Base-by-base conservation (phyloP, 2,329 filamentous ascomycete genomes). In the Colletotrichum sp. region DNA sequence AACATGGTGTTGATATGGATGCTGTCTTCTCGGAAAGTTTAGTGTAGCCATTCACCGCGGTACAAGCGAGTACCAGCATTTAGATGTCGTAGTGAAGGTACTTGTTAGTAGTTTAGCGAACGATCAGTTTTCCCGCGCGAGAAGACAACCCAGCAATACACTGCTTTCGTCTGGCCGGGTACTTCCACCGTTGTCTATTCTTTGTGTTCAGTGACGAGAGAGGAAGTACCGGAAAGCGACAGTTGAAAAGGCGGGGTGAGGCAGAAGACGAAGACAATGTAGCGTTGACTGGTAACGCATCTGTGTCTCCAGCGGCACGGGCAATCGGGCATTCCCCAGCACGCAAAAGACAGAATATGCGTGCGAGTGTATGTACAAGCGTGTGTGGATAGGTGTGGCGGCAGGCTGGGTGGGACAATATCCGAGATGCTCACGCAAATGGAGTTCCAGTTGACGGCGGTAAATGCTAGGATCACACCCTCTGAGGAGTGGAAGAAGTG, bases 331-430 rank as follows among this genome's bases (percentile, higher is more conserved):
- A 25, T 61, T 44, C 25, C 67, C 44, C 32, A 52, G 15, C 44
- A 19, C 8, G 15, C 34, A 39, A 27, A 27, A 29, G 34, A 25
- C n/a, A 29, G 34, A 39, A 71, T 65, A 32, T 34, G 70, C 25
- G 29, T 49, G 49, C 68, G 63, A 61, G 52, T 29, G 49, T 39
- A 32, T 15, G 49, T 39, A 22, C 15, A 36, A 59, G 32, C 44
- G 29, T 63, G 65, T 49, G 44, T 68, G 57, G 27, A 39, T 32
- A 19, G 52, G 36, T 55, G 30, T 62, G 39, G 69, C 63, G 69
- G 69, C 39, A 27, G 32, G 55, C 36, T 34, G 69, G 69, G 69
- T 72, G 69, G 64, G 30, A 72, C 72, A 67, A 30, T 39, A 64
- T 27, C 36, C 55, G 62, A 72, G 36, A 36, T 55, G 62, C 16